Base-by-base conservation (phyloP, 2,329 filamentous ascomycete genomes). In the Trichoderma semiorbis region DNA sequence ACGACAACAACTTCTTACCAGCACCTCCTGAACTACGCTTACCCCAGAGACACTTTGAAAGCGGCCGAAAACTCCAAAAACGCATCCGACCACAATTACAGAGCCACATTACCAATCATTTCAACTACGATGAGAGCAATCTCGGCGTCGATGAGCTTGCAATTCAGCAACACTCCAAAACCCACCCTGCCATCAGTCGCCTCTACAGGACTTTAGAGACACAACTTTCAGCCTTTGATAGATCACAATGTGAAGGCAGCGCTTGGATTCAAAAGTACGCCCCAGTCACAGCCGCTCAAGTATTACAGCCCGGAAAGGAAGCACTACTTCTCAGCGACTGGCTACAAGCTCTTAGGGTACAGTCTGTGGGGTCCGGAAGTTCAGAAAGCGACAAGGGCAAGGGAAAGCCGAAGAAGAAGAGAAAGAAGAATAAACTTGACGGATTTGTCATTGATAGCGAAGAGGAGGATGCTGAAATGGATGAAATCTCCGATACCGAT, bases 211-310 rank as follows among this genome's bases (percentile, higher is more conserved):
- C 85, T 0, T 85, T 98, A 36, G 81, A 85, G 58, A 85, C 84
- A 1, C 85, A 85, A 0, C 84, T 95, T 14, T 95, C 93, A 5
- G 90, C 95, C 0, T 98, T 95, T 77, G 96, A 99, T 79, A 87
- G 84, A 73, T 92, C 91, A 10, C 87, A 86, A 64, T 97, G 92
- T 75, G 95, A 98, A 78, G 85, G 84, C 2, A 82, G 87, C 32
- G 82, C 89, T 10, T 99, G 96, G 96, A 80, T 86, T 2, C 91
- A 95, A 53, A 98, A 98, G 77, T 97, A 98, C 81, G 89, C 92
- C 0, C 96, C 96, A 0, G 82, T 80, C 30, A 84, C 82, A 43
- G 90, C 93, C 3, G 84, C 84, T 5, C 90, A 95, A 72, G 90
- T 98, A 1, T 84, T 99, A 12, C 95, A 98, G 77, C 80, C 84